Evolutionary conservation across 805 yeast genomes (phyloP).

Genomic region (Vanderwaltozyma tropicalis): DNA sequence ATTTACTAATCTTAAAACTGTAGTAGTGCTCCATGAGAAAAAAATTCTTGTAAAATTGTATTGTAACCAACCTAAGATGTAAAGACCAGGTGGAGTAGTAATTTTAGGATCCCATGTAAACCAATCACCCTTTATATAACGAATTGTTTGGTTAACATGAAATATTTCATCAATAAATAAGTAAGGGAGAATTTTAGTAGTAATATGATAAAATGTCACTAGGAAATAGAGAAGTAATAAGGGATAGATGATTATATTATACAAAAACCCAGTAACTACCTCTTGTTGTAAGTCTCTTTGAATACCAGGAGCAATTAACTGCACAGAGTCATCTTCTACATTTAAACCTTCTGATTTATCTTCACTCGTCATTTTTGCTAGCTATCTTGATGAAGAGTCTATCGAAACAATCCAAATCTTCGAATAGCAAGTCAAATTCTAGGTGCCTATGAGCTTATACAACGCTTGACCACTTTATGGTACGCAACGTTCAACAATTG

Average conservation of each 20-base stretch:
- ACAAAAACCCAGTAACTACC: slow-evolving; percentile 22
- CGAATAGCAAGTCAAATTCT: not conserved
- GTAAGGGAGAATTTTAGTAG: slow-evolving; percentile 24
- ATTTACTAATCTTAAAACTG: slow-evolving; percentile 47
- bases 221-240: slow-evolving; percentile 18
- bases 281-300: slow-evolving; percentile 23
- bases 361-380: not conserved
- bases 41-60: slow-evolving; percentile 18
- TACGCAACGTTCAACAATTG: no score
- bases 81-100: slow-evolving; percentile 95
- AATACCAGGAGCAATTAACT: slow-evolving; percentile 20
- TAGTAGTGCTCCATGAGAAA: slow-evolving; percentile 23
- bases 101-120: slow-evolving; percentile 76
- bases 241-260: slow-evolving; percentile 29
- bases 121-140: slow-evolving; percentile 53
- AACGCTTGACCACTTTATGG: no score
- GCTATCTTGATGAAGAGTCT: no score
- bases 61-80: slow-evolving; percentile 37
- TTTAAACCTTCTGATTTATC: not conserved
- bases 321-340: slow-evolving; percentile 6
- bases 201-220: slow-evolving; percentile 20
- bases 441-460: not conserved
- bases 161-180: slow-evolving; percentile 58
- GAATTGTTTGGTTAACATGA: slow-evolving; percentile 71
- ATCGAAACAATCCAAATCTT: not conserved